Percentiles rank a stretch among this genome's conserved stretches.
These are phyloP conservation scores for Aspergillus transmontanensis DNA, from an alignment of 2,329 filamentous ascomycete genomes.

Conservation along the genomic window DNA sequence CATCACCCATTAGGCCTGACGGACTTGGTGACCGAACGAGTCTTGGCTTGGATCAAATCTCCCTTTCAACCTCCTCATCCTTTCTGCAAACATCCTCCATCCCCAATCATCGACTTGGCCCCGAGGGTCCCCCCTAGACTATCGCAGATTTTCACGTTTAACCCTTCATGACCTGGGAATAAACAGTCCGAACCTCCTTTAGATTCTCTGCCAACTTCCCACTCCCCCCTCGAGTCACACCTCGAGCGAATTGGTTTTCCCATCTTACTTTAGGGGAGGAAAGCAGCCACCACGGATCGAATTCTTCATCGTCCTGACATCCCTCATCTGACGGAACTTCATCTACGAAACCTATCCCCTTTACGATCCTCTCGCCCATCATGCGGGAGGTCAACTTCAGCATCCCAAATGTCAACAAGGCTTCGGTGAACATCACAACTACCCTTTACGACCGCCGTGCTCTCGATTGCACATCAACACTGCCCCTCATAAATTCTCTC, in stretches of 20 bases:
- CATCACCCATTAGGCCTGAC: conserved; percentile 17
- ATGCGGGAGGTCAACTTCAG: conserved; percentile 99
- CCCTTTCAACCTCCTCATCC: conserved; percentile 22
- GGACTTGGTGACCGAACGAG: conserved; percentile 11
- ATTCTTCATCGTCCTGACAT: conserved; percentile 2
- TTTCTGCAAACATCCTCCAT: conserved; percentile 19
- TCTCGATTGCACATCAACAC: conserved; percentile 95
- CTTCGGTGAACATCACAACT: conserved; percentile 96
- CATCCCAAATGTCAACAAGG: conserved; percentile 99
- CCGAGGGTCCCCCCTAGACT: conserved; percentile 11
- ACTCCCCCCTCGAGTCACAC: conserved; percentile 12
- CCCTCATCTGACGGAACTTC: conserved; percentile 3
- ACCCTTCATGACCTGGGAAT: conserved; percentile 17
- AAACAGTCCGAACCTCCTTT: conserved; percentile 9
- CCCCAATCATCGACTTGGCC: conserved; percentile 10
- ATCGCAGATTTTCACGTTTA: conserved; percentile 2
- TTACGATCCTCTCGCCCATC: conserved; percentile 48
- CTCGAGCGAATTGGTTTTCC: conserved; percentile 15
- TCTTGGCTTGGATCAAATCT: conserved; percentile 23
- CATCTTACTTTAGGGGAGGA: conserved; percentile 20
- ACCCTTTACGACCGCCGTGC: conserved; percentile 96
- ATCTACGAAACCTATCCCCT: not conserved
- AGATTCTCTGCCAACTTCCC: conserved; percentile 4
- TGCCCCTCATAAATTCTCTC: conserved; percentile 97
- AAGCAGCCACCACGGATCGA: conserved; percentile 11